Conservation (phyloP, 179 eudicot species). For the Silene coronaria region DNA sequence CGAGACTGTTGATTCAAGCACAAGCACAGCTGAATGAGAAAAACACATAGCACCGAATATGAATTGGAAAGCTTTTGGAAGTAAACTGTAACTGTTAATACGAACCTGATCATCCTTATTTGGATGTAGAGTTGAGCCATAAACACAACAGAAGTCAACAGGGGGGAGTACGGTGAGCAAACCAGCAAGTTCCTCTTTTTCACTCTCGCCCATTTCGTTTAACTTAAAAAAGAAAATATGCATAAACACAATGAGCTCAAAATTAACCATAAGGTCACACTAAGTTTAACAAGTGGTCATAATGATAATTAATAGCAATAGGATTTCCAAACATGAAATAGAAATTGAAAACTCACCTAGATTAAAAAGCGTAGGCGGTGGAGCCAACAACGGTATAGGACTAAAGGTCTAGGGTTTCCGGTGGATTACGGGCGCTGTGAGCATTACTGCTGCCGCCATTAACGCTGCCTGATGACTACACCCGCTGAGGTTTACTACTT, state of each 20-base stretch:
- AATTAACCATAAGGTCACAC: not conserved
- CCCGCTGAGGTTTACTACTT: too few species aligned
- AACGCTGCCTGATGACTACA: not conserved
- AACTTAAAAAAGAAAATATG: conserved; percentile 11
- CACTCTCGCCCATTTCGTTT: conserved; percentile 34
- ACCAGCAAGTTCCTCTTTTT: conserved; percentile 38
- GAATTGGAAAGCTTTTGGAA: not conserved
- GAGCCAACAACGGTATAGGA: too few species aligned
- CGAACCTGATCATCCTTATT: conserved; percentile 62
- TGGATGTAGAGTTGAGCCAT: conserved; percentile 90
- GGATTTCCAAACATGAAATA: not conserved
- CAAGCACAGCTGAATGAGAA: conserved; percentile 11
- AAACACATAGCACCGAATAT: not conserved
- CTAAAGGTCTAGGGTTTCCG: too few species aligned
- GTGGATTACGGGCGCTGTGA: not conserved
- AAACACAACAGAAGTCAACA: conserved; percentile 78
- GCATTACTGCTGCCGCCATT: not conserved
- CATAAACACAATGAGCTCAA: not conserved
- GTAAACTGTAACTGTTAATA: conserved; percentile 3
- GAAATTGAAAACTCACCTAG: not conserved
- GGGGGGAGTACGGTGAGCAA: conserved; percentile 73
- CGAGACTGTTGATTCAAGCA: conserved; percentile 42
- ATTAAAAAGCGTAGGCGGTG: not conserved
- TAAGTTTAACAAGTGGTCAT: not conserved
- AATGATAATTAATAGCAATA: not conserved